These are phyloP conservation scores for Suillus sp. DNA, from an alignment of 768 basidiomycete species.

Conservation along the genomic window DNA sequence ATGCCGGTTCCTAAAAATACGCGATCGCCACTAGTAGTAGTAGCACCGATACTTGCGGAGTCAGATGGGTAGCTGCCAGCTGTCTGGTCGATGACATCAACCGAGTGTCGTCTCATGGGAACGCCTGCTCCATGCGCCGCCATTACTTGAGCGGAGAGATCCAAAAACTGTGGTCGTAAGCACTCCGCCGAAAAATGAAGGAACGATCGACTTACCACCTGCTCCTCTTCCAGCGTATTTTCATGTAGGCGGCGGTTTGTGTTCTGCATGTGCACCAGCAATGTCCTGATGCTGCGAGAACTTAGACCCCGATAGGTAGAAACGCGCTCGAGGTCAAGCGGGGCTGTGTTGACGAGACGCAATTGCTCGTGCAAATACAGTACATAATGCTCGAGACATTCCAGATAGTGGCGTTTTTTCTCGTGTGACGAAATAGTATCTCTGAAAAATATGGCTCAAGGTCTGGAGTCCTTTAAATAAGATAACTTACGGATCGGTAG, in stretches of 20 bases:
- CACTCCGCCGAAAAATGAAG: neutral
- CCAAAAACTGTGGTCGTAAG: slow-evolving; percentile 27
- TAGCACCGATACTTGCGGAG: neutral
- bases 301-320: slow-evolving; percentile 54
- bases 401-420: slow-evolving; percentile 73
- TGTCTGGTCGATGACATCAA: slow-evolving; percentile 23
- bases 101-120: slow-evolving; percentile 36
- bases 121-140: slow-evolving; percentile 25
- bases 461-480: neutral
- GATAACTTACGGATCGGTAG: slow-evolving; percentile 60
- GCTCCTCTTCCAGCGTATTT: slow-evolving; percentile 55
- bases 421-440: slow-evolving; percentile 80
- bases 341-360: slow-evolving; percentile 47
- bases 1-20: neutral
- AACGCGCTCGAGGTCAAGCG: slow-evolving; percentile 52
- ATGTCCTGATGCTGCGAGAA: slow-evolving; percentile 67
- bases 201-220: slow-evolving; percentile 41
- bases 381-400: slow-evolving; percentile 73
- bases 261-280: slow-evolving; percentile 72
- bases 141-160: slow-evolving; percentile 32
- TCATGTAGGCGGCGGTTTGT: slow-evolving; percentile 51
- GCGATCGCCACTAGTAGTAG: neutral
- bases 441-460: slow-evolving; percentile 32
- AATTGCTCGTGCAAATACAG: slow-evolving; percentile 65
- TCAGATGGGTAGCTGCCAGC: neutral